A percentile compares a stretch with the other conserved stretches of the same genome.
Conservation (phyloP, 2,329 filamentous ascomycete genomes). For the Aspergillus thermomutatus region DNA sequence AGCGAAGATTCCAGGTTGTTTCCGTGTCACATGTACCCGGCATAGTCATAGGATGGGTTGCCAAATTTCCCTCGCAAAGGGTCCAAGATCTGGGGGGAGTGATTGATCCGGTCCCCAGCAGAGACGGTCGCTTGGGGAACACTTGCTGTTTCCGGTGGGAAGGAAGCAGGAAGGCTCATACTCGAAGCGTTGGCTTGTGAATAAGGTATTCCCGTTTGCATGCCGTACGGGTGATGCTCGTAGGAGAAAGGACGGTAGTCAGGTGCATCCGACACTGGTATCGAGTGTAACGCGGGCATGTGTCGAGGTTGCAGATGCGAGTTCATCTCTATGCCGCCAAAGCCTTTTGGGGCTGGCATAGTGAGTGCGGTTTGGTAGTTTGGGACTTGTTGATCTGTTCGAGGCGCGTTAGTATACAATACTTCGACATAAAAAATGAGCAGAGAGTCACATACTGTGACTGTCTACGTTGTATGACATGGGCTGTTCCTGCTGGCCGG, state of each 20-base stretch:
- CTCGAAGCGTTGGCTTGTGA: slow-evolving; percentile 32
- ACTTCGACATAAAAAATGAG: not conserved
- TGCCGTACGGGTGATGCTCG: slow-evolving; percentile 24
- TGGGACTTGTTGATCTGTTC: slow-evolving; percentile 27
- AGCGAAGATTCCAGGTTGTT: slow-evolving; percentile 19
- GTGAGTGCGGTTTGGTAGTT: slow-evolving; percentile 25
- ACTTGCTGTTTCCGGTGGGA: slow-evolving; percentile 25
- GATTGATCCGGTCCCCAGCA: slow-evolving; percentile 23
- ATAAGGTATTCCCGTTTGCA: slow-evolving; percentile 29
- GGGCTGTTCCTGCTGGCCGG: slow-evolving; percentile 23
- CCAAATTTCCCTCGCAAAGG: slow-evolving; percentile 26
- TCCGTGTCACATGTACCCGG: slow-evolving; percentile 20
- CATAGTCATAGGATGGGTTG: slow-evolving; percentile 28
- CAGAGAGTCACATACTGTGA: slow-evolving; percentile 20
- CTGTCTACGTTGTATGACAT: slow-evolving; percentile 27
- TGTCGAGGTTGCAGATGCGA: slow-evolving; percentile 25
- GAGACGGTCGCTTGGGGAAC: slow-evolving; percentile 15
- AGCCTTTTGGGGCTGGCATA: slow-evolving; percentile 26
- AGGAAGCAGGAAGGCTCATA: slow-evolving; percentile 34
- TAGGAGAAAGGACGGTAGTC: slow-evolving; percentile 35
- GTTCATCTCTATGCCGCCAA: slow-evolving; percentile 23
- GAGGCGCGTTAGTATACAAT: not conserved
- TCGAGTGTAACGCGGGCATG: slow-evolving; percentile 27
- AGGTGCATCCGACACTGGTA: slow-evolving; percentile 31
- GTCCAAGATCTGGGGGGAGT: slow-evolving; percentile 21